A percentile compares a stretch with the other conserved stretches of the same genome.
These are phyloP conservation scores for Neospora caninum DNA, from an alignment of 169 alveolate genomes.

Conservation along the genomic window DNA sequence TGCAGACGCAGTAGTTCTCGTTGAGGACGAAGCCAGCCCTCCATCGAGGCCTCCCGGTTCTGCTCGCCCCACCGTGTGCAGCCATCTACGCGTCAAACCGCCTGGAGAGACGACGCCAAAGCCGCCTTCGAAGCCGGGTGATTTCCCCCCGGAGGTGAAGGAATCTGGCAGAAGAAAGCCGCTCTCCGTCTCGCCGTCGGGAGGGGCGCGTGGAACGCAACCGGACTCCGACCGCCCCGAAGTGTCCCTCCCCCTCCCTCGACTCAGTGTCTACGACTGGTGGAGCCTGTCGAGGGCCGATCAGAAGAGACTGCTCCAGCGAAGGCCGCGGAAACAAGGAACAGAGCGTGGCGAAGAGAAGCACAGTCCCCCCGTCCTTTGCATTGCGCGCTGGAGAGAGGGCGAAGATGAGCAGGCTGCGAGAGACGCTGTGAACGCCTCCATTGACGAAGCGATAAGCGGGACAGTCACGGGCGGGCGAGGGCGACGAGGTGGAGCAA, in stretches of 20 bases:
- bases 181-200: not conserved
- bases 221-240: not conserved
- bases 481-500: not conserved
- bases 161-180: not conserved
- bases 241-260: slow-evolving; percentile 26
- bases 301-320: slow-evolving; percentile 56
- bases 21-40: not conserved
- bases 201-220: not conserved
- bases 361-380: slow-evolving; percentile 43
- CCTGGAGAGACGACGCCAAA: not conserved
- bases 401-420: slow-evolving; percentile 51
- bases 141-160: too few species aligned
- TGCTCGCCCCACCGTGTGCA: not conserved
- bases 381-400: slow-evolving; percentile 59
- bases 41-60: not conserved
- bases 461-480: not conserved
- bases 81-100: not conserved
- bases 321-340: slow-evolving; percentile 37
- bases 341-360: not conserved
- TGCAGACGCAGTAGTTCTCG: not conserved
- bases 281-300: slow-evolving; percentile 50
- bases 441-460: slow-evolving; percentile 46
- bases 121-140: too few species aligned
- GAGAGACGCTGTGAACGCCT: slow-evolving; percentile 45
- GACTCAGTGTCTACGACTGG: slow-evolving; percentile 49